Conservation (phyloP, 2,329 filamentous ascomycete genomes). For the Passalora sequoiae region DNA sequence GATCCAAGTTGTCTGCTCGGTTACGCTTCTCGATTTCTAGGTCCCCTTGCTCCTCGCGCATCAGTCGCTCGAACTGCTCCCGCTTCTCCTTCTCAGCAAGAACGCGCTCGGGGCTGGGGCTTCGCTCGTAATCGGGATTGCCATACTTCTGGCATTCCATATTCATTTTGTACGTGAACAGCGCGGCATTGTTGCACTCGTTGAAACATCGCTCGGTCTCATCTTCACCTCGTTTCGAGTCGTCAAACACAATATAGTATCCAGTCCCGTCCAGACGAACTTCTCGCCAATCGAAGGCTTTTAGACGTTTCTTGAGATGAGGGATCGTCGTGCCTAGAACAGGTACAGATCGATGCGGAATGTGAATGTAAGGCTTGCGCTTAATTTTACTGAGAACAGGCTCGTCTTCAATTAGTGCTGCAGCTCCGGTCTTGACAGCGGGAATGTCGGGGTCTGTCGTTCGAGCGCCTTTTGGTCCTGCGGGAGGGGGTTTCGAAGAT, state of each 20-base stretch:
- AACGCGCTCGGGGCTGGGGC: constrained; percentile 48
- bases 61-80: constrained; percentile 61
- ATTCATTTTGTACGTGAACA: constrained; percentile 89
- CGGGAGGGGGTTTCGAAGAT: constrained; percentile 24
- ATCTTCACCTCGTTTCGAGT: constrained; percentile 67
- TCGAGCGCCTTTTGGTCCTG: constrained; percentile 31
- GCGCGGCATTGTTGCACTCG: constrained; percentile 70
- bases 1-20: constrained; percentile 81
- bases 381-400: constrained; percentile 65
- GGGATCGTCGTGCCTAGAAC: constrained; percentile 78
- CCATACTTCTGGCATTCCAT: constrained; percentile 77
- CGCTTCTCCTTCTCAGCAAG: constrained; percentile 50
- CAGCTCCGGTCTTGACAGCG: constrained; percentile 34
- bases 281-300: constrained; percentile 73
- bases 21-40: constrained; percentile 86
- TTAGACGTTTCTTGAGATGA: constrained; percentile 85
- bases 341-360: constrained; percentile 80
- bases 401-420: constrained; percentile 59
- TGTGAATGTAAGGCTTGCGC: constrained; percentile 82
- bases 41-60: constrained; percentile 72
- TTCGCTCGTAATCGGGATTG: constrained; percentile 57
- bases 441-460: constrained; percentile 29
- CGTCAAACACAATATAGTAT: constrained; percentile 87
- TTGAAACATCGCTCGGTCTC: constrained; percentile 77
- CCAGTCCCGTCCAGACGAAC: constrained; percentile 79